Base-by-base conservation (phyloP, 179 eudicot species). In the Silene coronaria region DNA sequence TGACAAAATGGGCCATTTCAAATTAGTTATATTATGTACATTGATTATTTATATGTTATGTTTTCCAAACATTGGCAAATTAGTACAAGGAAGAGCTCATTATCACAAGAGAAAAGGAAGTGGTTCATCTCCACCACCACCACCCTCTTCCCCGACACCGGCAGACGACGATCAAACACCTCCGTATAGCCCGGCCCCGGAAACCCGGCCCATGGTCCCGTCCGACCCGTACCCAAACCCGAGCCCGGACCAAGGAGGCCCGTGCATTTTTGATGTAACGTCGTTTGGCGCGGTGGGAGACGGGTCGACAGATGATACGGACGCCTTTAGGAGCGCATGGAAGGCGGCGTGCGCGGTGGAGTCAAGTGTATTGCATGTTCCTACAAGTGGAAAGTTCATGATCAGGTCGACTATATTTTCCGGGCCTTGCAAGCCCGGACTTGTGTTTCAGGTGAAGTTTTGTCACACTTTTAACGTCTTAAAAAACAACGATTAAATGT, bases 311-410 rank as follows among this genome's bases (percentile, higher is more conserved):
- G 99, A 92, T 22, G 99, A 95, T 82, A 95, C 96, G 2, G 82
- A 81, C 0, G 93, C 99, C 3, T 92, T 95, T 65, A 59, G 72
- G 76, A 77, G 74, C 0, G 93, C 99, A 2, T 95, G 99, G 99
- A 92, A 92, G 81, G 97, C 84, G 4, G 97, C 99, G 1, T 95
- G 99, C 67, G 91, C 89, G 4, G 93, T 86, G 10, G 93, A 92
- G 51, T 83, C 87, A 6, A 89, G 80, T 6, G 87, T 91, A 13
- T 11, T 95, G 45, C 78, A 87, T 75, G 91, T 65, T 57, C 97
- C 99, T n/a, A 36, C 90, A 4, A 79, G 61, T 14, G 85, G 84
- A 36, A 77, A 63, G 17, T 95, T 95, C 78, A 71, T 82, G 70
- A 89, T 95, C 80, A 88, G 90, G 21, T 95, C 99, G 0, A 88